Conservation (phyloP, 164 flowering plant species). For the Nelumbo lutea region DNA sequence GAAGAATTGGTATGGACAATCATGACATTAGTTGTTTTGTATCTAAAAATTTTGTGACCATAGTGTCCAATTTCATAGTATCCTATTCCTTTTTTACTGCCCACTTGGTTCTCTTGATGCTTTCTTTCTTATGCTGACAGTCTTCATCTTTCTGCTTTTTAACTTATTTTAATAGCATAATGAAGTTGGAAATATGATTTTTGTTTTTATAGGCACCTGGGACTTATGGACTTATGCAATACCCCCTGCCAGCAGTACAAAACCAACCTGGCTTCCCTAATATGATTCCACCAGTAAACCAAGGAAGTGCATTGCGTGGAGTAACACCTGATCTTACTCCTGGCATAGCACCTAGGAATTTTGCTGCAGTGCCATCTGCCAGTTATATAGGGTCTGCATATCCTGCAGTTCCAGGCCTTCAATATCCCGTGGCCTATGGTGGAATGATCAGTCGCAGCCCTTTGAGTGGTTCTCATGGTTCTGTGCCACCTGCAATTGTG, state of each 20-base stretch:
- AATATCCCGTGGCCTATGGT: constrained; percentile 71
- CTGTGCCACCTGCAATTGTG: constrained; percentile 35
- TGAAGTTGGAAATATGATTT: neutral
- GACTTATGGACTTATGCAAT: constrained; percentile 82
- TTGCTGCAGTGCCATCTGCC: constrained; percentile 51
- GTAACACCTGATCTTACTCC: constrained; percentile 47
- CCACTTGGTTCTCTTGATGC: neutral
- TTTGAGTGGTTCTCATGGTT: constrained; percentile 52
- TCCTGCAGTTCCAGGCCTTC: constrained; percentile 65
- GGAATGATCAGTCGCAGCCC: constrained; percentile 69
- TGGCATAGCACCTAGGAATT: constrained; percentile 62
- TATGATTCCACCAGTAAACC: constrained; percentile 65
- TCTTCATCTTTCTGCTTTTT: neutral
- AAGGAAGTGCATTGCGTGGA: constrained; percentile 67
- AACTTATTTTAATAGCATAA: neutral
- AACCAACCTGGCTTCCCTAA: constrained; percentile 71
- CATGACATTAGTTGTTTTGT: neutral
- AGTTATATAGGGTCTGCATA: constrained; percentile 66
- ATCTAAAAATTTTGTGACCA: neutral
- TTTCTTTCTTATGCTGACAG: neutral
- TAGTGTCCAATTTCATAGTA: neutral
- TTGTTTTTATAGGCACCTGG: constrained; percentile 70
- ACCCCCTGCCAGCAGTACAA: constrained; percentile 74
- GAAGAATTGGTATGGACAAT: too few relatives aligned
- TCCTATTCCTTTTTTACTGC: neutral